phyloP scores from a whole-genome alignment of 306 rosid genomes.

The Cucumis cinereus region DNA sequence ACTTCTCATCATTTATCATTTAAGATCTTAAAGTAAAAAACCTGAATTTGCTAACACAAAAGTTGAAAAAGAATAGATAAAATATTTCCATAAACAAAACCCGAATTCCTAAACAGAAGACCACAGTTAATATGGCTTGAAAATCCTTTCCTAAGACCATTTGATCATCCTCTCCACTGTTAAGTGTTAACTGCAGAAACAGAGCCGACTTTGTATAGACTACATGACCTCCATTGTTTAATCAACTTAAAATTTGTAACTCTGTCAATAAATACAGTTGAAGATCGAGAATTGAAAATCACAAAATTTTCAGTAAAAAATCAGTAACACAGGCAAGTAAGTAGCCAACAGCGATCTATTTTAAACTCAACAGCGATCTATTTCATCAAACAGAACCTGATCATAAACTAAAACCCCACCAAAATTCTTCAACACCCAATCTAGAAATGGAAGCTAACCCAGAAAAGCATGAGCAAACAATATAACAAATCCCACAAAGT shows the following conservation, averaged over 20 bases:
- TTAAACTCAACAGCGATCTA: not conserved
- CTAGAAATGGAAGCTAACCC: not conserved
- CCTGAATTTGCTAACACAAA: not conserved
- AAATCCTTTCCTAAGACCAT: not conserved
- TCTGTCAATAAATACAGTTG: not conserved
- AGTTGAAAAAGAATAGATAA: not conserved
- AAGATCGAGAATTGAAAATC: not conserved
- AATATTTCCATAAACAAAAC: not conserved
- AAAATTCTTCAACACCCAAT: not conserved
- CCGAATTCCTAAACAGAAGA: not conserved
- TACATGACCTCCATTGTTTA: not conserved
- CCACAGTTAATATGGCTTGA: not conserved
- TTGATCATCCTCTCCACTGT: not conserved
- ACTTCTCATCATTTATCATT: not conserved
- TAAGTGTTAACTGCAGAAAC: not conserved
- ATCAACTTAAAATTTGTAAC: not conserved
- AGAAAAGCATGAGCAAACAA: not conserved
- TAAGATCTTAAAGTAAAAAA: not conserved
- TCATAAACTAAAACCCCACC: not conserved
- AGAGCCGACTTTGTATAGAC: not conserved
- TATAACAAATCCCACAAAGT: slow-evolving; percentile 6
- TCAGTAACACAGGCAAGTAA: not conserved
- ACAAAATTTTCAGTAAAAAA: not conserved
- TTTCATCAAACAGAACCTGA: not conserved
- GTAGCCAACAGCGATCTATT: not conserved